Percentiles rank a stretch among this genome's conserved stretches.
Evolutionary conservation across 1,139 yeast species (phyloP).

Genomic region (Suhomyces kunorum): DNA sequence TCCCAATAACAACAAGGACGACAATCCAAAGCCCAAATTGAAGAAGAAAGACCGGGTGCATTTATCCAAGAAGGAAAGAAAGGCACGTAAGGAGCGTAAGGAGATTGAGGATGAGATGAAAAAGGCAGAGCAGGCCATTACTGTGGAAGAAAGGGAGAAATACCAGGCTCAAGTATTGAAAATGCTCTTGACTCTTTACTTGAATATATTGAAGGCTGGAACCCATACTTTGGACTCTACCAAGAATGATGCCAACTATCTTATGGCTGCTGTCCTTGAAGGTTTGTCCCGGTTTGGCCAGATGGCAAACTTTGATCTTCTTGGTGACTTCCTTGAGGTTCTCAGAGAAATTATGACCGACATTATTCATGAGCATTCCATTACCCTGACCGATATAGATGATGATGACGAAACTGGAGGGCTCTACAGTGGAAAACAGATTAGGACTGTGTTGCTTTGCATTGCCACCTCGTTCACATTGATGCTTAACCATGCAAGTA

Average conservation of each 20-base stretch:
- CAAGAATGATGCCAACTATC: conserved; percentile 51
- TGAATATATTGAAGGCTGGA: conserved; percentile 68
- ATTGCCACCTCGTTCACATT: conserved; percentile 87
- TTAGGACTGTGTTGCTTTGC: conserved; percentile 78
- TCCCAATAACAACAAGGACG: conserved; percentile 51
- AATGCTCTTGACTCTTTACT: conserved; percentile 66
- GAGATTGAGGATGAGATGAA: conserved; percentile 87
- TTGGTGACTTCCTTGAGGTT: conserved; percentile 90
- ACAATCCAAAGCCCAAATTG: conserved; percentile 46
- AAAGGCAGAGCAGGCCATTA: conserved; percentile 82
- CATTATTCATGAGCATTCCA: conserved; percentile 35
- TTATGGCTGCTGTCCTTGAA: conserved; percentile 86
- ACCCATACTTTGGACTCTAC: conserved; percentile 23
- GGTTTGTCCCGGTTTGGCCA: conserved; percentile 89
- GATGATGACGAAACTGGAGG: conserved; percentile 33
- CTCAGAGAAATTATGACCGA: conserved; percentile 74
- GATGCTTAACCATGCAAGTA: conserved; percentile 69
- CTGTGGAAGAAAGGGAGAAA: conserved; percentile 82
- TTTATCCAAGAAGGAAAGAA: conserved; percentile 82
- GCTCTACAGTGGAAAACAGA: conserved; percentile 34
- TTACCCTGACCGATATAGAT: conserved; percentile 17
- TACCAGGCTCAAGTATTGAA: conserved; percentile 84
- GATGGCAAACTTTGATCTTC: conserved; percentile 85
- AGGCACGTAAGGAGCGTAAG: conserved; percentile 81
- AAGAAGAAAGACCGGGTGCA: conserved; percentile 88